Base-by-base conservation (phyloP, 176 grass and related monocot species). In the Phoenix dactylifera region DNA sequence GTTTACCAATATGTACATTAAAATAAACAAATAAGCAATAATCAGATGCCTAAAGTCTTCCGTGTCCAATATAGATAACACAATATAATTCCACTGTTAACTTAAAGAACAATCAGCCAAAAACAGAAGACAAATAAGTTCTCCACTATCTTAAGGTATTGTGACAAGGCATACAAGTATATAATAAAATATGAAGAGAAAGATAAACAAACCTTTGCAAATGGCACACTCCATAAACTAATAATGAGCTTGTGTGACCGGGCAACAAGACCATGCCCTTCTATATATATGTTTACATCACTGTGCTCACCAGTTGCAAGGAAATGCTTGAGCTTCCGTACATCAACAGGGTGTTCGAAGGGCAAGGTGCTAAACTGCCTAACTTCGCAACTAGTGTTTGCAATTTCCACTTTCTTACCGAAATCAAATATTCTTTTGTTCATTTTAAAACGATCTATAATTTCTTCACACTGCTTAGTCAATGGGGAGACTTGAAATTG, bases 211-310 rank as follows among this genome's bases (percentile, higher is more conserved):
- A 96, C 92, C 86, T 96, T 96, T 58, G 80, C 54, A 30, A 96
- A 80, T 59, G 80, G 80, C 59, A 55, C 25, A 22, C 92, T 96
- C 86, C 80, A 86, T 67, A 96, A 55, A 59, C 92, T 96, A 77
- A 96, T 83, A 44, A 96, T 77, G 52, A 96, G 62, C 63, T 85
- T 96, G 76, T 96, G 92, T 19, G 80, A 73, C 61, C 64, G 75
- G 49, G 72, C 69, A 58, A 87, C 55, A 62, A 87, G 72, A 54
- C 86, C 86, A 65, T 90, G 79, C 10, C 80, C 83, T 26, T 32
- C 50, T 68, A 96, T 72, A 71, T 75, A 77, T 71, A 90, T 82
- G 72, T 90, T 90, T 72, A 96, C 63, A 74, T 90, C 91, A 78
- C 83, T 87, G 57, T 89, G 77, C 68, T 96, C 83, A 30, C 83